phyloP scores from a whole-genome alignment of 495 filamentous ascomycete genomes.

The Pyronema omphalodes region DNA sequence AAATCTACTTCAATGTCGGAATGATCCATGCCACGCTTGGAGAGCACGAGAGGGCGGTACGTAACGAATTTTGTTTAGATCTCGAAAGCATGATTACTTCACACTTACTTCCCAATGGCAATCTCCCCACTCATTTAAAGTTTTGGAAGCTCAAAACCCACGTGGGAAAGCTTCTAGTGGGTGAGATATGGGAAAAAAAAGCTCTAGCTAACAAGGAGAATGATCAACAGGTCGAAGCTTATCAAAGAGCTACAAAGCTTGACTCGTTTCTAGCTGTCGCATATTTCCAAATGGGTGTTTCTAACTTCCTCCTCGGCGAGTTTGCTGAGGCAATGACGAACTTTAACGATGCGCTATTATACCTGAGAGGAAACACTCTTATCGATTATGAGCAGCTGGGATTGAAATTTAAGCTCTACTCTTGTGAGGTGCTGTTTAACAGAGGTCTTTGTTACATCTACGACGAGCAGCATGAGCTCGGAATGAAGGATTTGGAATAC shows the following conservation, averaged over 20 bases:
- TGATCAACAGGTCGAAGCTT: conserved; percentile 61
- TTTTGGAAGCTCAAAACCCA: no score
- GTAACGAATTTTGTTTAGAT: conserved; percentile 22
- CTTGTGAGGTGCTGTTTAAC: conserved; percentile 97
- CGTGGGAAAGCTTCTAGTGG: no score
- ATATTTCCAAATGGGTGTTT: conserved; percentile 97
- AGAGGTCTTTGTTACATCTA: conserved; percentile 96
- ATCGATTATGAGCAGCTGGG: conserved; percentile 98
- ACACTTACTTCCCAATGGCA: no score
- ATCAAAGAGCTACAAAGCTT: conserved; percentile 70
- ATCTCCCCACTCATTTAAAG: background rate
- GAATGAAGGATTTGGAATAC: conserved; percentile 78
- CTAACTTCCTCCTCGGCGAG: conserved; percentile 91
- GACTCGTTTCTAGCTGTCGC: conserved; percentile 94
- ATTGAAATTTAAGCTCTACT: conserved; percentile 87
- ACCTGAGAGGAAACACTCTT: conserved; percentile 84
- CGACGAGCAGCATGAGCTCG: conserved; percentile 70
- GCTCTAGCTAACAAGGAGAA: no score
- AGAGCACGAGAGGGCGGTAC: conserved; percentile 84
- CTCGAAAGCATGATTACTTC: no score
- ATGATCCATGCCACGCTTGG: conserved; percentile 97
- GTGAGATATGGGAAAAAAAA: background rate
- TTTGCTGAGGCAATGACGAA: conserved; percentile 96
- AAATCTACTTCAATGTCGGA: conserved; percentile 96
- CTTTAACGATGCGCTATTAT: conserved; percentile 95